phyloP scores from a whole-genome alignment of 2,329 filamentous ascomycete genomes.

The Arthrobotrys sphaeroides region DNA sequence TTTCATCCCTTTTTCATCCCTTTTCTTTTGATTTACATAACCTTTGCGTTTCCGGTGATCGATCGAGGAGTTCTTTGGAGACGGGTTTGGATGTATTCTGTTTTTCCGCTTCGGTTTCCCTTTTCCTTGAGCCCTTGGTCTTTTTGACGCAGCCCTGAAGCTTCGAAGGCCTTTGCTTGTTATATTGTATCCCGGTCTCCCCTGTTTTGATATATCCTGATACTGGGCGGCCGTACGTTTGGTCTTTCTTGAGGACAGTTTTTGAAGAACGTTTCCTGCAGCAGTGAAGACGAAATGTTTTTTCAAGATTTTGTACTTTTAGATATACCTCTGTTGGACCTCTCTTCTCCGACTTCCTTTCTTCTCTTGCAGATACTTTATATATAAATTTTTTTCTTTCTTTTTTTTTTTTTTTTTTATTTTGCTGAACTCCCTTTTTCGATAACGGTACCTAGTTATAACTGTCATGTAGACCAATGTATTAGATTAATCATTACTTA shows the following conservation, averaged over 20 bases:
- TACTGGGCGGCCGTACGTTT: slow-evolving; percentile 23
- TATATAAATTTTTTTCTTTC: slow-evolving; percentile 4
- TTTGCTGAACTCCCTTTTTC: too few species aligned
- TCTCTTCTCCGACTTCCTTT: slow-evolving; percentile 44
- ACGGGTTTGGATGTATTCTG: slow-evolving; percentile 34
- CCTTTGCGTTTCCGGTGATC: slow-evolving; percentile 27
- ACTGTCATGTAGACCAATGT: background rate
- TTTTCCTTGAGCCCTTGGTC: background rate
- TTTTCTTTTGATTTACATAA: background rate
- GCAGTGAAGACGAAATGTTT: background rate
- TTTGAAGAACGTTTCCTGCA: slow-evolving; percentile 3
- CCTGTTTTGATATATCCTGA: slow-evolving; percentile 39
- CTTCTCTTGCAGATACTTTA: slow-evolving; percentile 20
- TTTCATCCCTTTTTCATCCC: too few species aligned
- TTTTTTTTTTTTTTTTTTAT: background rate
- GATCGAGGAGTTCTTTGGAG: slow-evolving; percentile 45
- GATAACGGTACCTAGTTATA: too few species aligned
- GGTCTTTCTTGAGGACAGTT: slow-evolving; percentile 12
- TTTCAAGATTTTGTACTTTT: slow-evolving; percentile 41
- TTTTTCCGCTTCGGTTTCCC: slow-evolving; percentile 19
- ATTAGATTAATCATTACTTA: background rate
- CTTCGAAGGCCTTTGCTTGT: slow-evolving; percentile 1
- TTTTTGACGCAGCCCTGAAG: background rate
- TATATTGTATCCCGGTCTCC: slow-evolving; percentile 1
- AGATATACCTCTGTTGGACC: slow-evolving; percentile 31